Evolutionary conservation across 2,329 filamentous ascomycete species (phyloP), one percentile per base, ranked within the genome.

Genomic region (Zalaria obscura): DNA sequence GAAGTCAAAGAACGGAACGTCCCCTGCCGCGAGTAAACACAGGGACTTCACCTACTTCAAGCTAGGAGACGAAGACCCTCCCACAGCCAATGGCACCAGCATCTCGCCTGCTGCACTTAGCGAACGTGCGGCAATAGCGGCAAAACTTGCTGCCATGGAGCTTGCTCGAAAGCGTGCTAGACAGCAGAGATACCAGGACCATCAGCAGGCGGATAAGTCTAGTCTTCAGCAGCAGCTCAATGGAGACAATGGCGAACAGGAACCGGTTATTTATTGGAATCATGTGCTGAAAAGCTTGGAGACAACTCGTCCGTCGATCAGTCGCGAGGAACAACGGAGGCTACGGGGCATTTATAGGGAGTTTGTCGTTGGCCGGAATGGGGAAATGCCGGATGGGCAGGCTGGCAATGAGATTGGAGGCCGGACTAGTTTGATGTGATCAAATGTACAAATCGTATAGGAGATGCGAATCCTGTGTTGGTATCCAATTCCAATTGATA

Each of bases 321-420:
- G 82, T 55, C 67, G 69, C 3, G 75, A 86, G 45, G 91, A 98
- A 64, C 74, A 78, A 52, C 70, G 66, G 47, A 69, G 89, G 45
- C 62, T 98, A 49, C 72, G 76, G 53, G 75, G 75, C 34, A 95
- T 98, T 46, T 98, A 98, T 58, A 70, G 73, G 10, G 91, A 98
- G 64, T 98, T 98, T 67, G 80, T 95, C 0, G 83, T 85, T 3
- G 88, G 87, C 0, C 73, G 91, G 51, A 94, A 88, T 60, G 91
- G 91, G 5, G 88, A 96, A 67, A 87, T 98, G 85, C 85, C 80
- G 45, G 89, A 83, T 61, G 91, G 91, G 2, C 85, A 96, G 62
- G 87, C 83, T 0, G 83, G 82, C 43, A 93, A 80, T 60, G 91
- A 96, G 63, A 78, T 98, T 63, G 91, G 91, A 5, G 91, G 88